phyloP scores from a whole-genome alignment of 352 stramenopile genomes.

The Phytophthora agathidicida region DNA sequence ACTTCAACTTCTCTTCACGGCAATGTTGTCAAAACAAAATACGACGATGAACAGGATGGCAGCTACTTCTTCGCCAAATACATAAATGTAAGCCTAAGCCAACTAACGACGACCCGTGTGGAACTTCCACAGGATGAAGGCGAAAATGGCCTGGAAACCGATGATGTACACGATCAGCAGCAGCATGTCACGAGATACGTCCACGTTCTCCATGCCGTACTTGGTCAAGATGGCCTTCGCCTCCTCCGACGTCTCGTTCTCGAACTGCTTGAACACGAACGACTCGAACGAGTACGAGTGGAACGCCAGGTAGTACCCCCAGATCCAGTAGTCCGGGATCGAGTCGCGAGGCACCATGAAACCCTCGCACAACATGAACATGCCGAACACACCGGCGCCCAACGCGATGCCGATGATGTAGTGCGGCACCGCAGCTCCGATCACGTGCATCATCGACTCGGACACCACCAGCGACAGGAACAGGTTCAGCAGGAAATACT shows the following conservation, averaged over 20 bases:
- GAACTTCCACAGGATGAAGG: constrained; percentile 33
- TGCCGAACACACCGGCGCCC: constrained; percentile 71
- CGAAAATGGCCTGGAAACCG: constrained; percentile 41
- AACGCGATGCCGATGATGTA: constrained; percentile 86
- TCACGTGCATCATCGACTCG: constrained; percentile 82
- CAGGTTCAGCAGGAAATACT: constrained; percentile 66
- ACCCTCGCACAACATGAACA: constrained; percentile 84
- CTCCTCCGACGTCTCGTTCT: constrained; percentile 22
- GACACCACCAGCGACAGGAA: constrained; percentile 76
- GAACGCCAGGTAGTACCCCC: constrained; percentile 87
- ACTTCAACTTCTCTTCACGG: constrained; percentile 33
- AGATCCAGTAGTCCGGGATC: constrained; percentile 77
- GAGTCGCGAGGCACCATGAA: constrained; percentile 69
- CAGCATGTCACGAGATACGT: constrained; percentile 49
- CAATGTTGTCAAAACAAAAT: too few species aligned
- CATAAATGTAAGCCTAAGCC: too few species aligned
- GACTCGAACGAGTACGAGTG: constrained; percentile 84
- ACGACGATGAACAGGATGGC: too few species aligned
- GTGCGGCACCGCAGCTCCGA: constrained; percentile 71
- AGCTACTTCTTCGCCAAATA: too few species aligned
- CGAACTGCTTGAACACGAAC: constrained; percentile 83
- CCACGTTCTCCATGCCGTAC: constrained; percentile 52
- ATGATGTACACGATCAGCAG: constrained; percentile 42
- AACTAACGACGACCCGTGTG: constrained; percentile 14
- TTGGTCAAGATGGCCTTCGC: constrained; percentile 24